Evolutionary conservation across 148 eudicot species (phyloP), one percentile per base, ranked within the genome.

Genomic region (Dianthus caryophyllus): DNA sequence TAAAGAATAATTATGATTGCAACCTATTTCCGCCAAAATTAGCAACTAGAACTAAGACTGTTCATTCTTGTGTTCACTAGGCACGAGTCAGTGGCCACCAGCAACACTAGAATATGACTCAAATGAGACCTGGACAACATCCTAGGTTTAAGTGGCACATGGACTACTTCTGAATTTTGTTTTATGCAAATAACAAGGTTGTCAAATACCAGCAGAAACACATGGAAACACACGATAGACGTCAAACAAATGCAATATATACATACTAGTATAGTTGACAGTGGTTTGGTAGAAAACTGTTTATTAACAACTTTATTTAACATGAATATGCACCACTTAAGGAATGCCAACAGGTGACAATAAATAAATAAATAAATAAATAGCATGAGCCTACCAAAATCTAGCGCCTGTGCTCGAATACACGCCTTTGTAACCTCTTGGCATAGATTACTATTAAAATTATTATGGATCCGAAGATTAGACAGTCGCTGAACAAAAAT

Each of bases 351-450:
- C 62, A 16, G 10, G 31, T n/a, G 17, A n/a, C 26, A 33, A 55
- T 55, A 25, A 26, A 14, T 14, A 3, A 26, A 49, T 17, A 17
- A 49, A 1, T 41, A 17, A 17, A 27, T 39, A 8, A 48, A 52
- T 0, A 48, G 44, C 0, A 22, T 55, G 33, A 22, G 51, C 91
- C 58, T 74, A 94, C 99, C 99, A 67, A 81, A 90, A 52, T 88
- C 89, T 71, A 88, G 76, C 18, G 90, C 90, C 33, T 90, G 90
- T 20, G 77, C 88, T 75, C 90, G 87, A 57, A 72, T 65, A 75
- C 99, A 90, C 9, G 97, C 84, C 75, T 90, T 90, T 9, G 97
- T 71, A 71, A 94, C 76, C 77, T 84, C 92, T 71, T 78, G 79
- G 81, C 97, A 90, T 56, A 90, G 86, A 66, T 79, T 79, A 73